Evolutionary conservation across 2,329 filamentous ascomycete genomes (phyloP), one percentile per base, ranked within the genome.

Genomic region (Eutypa lata): DNA sequence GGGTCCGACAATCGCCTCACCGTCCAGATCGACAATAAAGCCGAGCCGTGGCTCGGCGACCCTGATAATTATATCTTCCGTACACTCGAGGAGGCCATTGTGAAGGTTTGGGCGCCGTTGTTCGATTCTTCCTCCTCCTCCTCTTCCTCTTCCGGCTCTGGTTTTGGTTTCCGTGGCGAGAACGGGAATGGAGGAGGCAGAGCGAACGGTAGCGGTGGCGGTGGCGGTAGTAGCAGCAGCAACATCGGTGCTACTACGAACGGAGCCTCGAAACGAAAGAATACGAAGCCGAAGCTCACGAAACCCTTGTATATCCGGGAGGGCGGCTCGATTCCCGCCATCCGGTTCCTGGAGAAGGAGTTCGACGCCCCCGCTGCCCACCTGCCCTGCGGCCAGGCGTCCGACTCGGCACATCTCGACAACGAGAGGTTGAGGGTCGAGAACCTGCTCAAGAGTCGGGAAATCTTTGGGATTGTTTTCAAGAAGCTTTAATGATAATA

Each of bases 31-130:
- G 91, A 96, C 59, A 94, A 97, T 66, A 88, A 90, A 71, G 93
- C 94, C 0, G 94, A 99, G 66, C 91, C 94, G 0, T 99, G 94
- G 94, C 83, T 99, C 0, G 93, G 94, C 14, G 91, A 97, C 62
- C 91, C 91, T 3, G 85, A 86, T 47, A 97, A 96, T 61, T 85
- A 91, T 59, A 92, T 97, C 53, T 99, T 97, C 71, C 84, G 87
- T 57, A 95, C 91, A 0, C 81, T 99, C 0, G 91, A 96, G 61
- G 80, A 86, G 54, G 94, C 92, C 1, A 88, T 97, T 48, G 83
- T 92, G 63, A 83, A 89, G 44, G 91, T 88, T 0, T 99, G 94
- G 94, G 85, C 85, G 0, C 82, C n/a, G n/a, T n/a, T n/a, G n/a
- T n/a, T n/a, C n/a, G n/a, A n/a, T n/a, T n/a, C 83, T 0, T 76